Base-by-base conservation (phyloP, 1,139 yeast species). In the Yamadazyma buinensis region DNA sequence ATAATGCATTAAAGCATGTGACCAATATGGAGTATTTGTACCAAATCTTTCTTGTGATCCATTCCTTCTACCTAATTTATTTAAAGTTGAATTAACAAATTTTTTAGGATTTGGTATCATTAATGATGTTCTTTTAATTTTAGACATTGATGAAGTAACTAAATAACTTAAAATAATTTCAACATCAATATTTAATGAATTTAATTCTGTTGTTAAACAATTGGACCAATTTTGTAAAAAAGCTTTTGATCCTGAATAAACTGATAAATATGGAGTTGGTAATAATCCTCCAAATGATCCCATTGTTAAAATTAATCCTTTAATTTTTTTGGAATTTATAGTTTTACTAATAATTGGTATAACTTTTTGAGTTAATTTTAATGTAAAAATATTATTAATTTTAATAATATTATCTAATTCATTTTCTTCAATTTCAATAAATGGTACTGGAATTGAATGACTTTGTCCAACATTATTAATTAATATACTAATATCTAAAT, bases 81-180 rank as follows among this genome's bases (percentile, higher is more conserved):
- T 62, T 51, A 92, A 72, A 4, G 86, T 74, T 14, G 94, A 63
- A 21, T 64, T 56, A 33, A 92, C 98, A 60, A 94, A 94, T 26
- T 57, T 58, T 55, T 77, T 77, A 34, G 97, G 95, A 54, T 68
- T 82, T 41, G 99, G 98, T 52, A 90, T 85, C 49, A 80, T 50
- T 27, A 71, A 57, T 19, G 95, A 82, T 10, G 95, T 54, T 49
- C 83, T 79, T 59, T 82, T 81, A 52, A 92, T 77, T 71, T 92
- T 94, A 35, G 97, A 90, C 97, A 92, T 88, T 43, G 95, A 86
- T 23, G 95, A 84, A 4, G 97, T 84, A 32, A 92, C 97, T 52
- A 92, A 72, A 61, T 92, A 92, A n/a, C 97, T 86, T 34, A 90
- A 61, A 25, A 86, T 80, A 32, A 87, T 64, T 60, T 90, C 92